Evolutionary conservation across 2,329 filamentous ascomycete species (phyloP), one percentile per base, ranked within the genome.

Genomic region (Penicillium sp.): DNA sequence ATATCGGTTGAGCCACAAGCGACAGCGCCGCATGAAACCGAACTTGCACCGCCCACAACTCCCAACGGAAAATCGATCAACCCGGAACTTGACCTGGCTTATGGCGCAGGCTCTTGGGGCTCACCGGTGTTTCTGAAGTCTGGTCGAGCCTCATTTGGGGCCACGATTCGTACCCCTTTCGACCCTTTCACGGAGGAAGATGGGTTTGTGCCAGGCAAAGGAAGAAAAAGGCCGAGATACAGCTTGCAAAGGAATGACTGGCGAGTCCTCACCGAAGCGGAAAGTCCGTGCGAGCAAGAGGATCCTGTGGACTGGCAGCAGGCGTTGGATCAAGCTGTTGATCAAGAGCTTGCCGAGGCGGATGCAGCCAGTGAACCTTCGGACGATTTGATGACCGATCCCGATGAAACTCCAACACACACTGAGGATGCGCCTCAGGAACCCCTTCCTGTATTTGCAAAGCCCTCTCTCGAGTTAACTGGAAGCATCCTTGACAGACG

Each of bases 101-200:
- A 76, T 42, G 76, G 76, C 8, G 64, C 76, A 41, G 74, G 78
- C 16, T 82, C 87, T 61, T 94, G 85, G 75, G 78, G 83, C 4
- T 95, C 91, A 2, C 91, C 91, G 0, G 89, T 90, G 0, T 96
- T 95, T 62, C 74, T 90, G 18, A 92, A 89, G 69, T 81, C 87
- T 49, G 81, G 84, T 13, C 80, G 88, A 51, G 76, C 88, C 4
- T 91, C 88, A 0, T 87, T 87, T 52, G 86, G 86, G 1, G 83
- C 84, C 0, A 73, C 88, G 0, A 84, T 87, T 47, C 84, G 88
- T 59, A 80, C 80, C 4, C 80, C 79, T 1, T 81, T 84, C 58
- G 86, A 91, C 63, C 82, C 85, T 3, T 87, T 93, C 47, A 70
- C 68, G 13, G 86, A 90, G 55, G 88, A 89, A 26, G 84, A 89